These are phyloP conservation scores for Flaveria robusta DNA, from an alignment of 129 eudicot species.

Conservation along the genomic window DNA sequence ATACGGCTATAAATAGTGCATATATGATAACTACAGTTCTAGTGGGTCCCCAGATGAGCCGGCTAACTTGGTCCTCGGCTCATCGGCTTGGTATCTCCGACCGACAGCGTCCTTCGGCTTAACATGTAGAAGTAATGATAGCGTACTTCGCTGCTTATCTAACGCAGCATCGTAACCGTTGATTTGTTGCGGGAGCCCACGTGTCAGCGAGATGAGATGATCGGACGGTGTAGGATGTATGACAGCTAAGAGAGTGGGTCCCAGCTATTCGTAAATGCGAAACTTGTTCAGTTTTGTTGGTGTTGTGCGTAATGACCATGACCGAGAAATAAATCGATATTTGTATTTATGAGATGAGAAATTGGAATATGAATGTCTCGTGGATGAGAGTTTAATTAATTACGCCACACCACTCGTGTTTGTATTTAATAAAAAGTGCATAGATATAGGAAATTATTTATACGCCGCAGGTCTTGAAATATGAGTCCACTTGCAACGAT, in stretches of 20 bases:
- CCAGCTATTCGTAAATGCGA: constrained; percentile 3
- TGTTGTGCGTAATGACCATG: constrained; percentile 19
- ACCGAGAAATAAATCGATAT: constrained; percentile 18
- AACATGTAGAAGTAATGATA: constrained; percentile 9
- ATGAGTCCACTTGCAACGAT: constrained; percentile 15
- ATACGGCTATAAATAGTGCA: neutral
- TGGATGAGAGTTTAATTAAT: neutral
- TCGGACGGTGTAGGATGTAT: constrained; percentile 32
- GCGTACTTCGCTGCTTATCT: constrained; percentile 10
- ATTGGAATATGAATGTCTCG: neutral
- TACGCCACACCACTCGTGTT: neutral
- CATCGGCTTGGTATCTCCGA: constrained; percentile 60
- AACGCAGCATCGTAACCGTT: neutral
- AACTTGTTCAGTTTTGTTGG: constrained; percentile 25
- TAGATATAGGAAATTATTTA: constrained; percentile 13
- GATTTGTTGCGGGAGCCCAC: neutral
- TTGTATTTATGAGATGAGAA: constrained; percentile 9
- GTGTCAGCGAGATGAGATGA: neutral
- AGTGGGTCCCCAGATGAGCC: constrained; percentile 49
- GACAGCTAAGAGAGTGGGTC: constrained; percentile 19
- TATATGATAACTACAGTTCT: neutral
- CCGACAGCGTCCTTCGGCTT: constrained; percentile 56
- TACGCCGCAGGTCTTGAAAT: neutral
- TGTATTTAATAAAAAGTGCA: constrained; percentile 27
- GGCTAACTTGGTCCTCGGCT: constrained; percentile 39